phyloP scores from a whole-genome alignment of 1,284 basidiomycete species.

The Austroboletus olivaceoglutinosus region DNA sequence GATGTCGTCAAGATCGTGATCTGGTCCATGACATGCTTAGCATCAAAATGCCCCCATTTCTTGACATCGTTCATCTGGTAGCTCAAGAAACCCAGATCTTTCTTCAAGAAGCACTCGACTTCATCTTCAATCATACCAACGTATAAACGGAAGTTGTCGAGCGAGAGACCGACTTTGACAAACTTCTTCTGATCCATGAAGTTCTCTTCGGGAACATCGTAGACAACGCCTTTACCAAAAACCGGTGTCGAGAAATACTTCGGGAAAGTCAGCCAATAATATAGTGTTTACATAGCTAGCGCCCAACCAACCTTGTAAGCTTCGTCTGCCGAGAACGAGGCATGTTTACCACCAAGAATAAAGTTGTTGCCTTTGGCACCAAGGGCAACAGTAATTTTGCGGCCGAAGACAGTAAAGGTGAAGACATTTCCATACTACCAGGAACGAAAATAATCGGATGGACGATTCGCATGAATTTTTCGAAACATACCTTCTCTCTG shows the following conservation, averaged over 20 bases:
- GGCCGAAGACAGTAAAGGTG: conserved; percentile 89
- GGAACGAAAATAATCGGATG: neutral
- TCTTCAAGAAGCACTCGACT: conserved; percentile 68
- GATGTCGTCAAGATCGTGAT: conserved; percentile 95
- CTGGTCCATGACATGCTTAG: conserved; percentile 76
- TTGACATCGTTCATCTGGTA: conserved; percentile 63
- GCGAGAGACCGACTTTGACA: conserved; percentile 90
- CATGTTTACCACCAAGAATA: conserved; percentile 90
- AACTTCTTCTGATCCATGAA: conserved; percentile 99
- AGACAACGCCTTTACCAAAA: conserved; percentile 97
- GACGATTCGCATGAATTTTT: neutral
- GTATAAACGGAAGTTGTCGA: conserved; percentile 90
- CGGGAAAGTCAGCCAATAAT: conserved; percentile 7
- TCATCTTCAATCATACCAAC: conserved; percentile 90
- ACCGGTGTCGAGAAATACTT: conserved; percentile 88
- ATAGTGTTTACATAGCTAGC: neutral
- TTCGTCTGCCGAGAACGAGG: conserved; percentile 92
- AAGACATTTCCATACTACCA: conserved; percentile 77
- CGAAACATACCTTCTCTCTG: conserved; percentile 76
- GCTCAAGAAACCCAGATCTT: conserved; percentile 58
- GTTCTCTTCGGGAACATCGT: conserved; percentile 94
- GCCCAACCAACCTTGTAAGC: conserved; percentile 77
- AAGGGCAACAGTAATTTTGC: conserved; percentile 88
- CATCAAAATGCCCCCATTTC: conserved; percentile 74
- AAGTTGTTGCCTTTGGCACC: conserved; percentile 94